Evolutionary conservation across 2,329 filamentous ascomycete genomes (phyloP), one percentile per base, ranked within the genome.

Genomic region (Zasmidium cellare): DNA sequence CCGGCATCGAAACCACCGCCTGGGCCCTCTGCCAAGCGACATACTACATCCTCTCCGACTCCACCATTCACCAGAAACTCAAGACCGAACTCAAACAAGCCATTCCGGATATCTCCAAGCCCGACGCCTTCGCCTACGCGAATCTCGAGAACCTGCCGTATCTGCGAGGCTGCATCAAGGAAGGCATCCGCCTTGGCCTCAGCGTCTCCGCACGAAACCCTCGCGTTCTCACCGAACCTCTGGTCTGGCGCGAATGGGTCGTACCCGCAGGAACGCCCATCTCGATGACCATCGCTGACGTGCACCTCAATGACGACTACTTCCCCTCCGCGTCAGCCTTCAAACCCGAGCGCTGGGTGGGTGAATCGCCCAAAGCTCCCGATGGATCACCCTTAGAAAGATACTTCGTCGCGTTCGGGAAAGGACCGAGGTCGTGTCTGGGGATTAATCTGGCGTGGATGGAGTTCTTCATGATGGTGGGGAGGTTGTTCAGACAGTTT

Each of bases 351-450:
- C 64, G 74, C 11, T 76, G 73, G 74, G 60, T 75, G 1, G 59
- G 56, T 1, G 57, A 68, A 28, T 56, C 62, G 1, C 64, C 66
- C 1, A 58, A 65, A 19, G 47, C 55, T 9, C 56, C 56, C 1
- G 60, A 63, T 53, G 58, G 61, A 1, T 56, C 49, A 9, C 58
- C 60, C 3, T 53, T 65, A 46, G 59, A 76, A 19, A 70, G 66
- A 50, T 71, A 73, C 47, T 68, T 76, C 44, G 70, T 77, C 12
- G 63, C 74, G 0, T 76, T 75, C 57, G 71, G 70, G 2, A 71
- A 70, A 9, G 74, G 74, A 2, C 65, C 71, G 14, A 65, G 74
- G 28, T 59, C 55, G 11, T 63, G 73, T 68, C 65, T 74, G 63
- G 63, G 63, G 14, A 59, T 62, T 38, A 57, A 69, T 46, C 53